Evolutionary conservation across 2,329 filamentous ascomycete genomes (phyloP), one percentile per base, ranked within the genome.

Genomic region (Corniculantispora saksenae): DNA sequence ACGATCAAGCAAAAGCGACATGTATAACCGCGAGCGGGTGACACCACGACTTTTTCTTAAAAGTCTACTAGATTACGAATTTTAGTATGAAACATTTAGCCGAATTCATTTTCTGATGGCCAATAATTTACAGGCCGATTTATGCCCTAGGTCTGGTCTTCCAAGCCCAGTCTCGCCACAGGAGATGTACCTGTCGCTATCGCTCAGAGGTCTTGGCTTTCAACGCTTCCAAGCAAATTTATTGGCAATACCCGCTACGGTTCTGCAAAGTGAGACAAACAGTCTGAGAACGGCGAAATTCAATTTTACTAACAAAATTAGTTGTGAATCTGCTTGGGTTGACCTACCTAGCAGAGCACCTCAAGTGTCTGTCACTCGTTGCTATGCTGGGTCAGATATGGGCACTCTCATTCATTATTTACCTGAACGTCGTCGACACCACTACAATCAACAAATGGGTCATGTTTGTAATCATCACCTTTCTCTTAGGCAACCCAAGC

Each of bases 11-110:
- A 86, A 85, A 71, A 82, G 82, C 45, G 80, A 81, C 58, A 86
- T 88, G 83, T 83, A 87, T 70, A 87, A 87, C 65, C 81, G 85
- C 7, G 79, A 87, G 70, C 81, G 81, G 0, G 77, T 88, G n/a
- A 83, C 81, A 0, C 75, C 77, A 2, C 76, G 74, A 10, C 75
- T 80, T 3, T 77, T 86, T 1, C 84, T 82, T 79, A 71, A 81
- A 19, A 79, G 81, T 4, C 70, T 86, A 8, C 77, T 74, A 2
- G 85, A 87, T 57, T 88, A 84, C 64, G 83, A 88, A 66, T 76
- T 88, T 64, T 88, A 83, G 83, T 66, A 50, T 21, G 61, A 25
- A 2, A 19, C 3, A 1, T 10, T 15, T 25, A 12, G 10, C 32
- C 6, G 25, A 6, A 8, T 19, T n/a, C 32, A 13, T 2, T 2